Percentiles rank a stretch among this genome's conserved stretches.
phyloP scores from a whole-genome alignment of 345 rosid genomes.

The Odontarrhena argentea region DNA sequence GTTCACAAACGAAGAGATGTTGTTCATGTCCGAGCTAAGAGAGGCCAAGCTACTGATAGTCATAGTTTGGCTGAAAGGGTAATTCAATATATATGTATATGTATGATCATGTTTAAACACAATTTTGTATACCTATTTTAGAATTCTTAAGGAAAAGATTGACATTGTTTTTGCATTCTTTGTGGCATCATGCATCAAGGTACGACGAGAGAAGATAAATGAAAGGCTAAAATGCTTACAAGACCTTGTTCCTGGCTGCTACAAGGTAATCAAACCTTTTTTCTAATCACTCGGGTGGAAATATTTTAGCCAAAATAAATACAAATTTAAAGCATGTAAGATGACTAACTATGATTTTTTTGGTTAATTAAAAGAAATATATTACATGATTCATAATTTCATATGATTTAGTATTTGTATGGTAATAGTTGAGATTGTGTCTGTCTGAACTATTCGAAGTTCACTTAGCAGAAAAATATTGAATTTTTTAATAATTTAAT shows the following conservation, averaged over 20 bases:
- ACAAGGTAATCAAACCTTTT: slow-evolving; percentile 46
- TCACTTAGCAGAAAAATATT: too few relatives aligned
- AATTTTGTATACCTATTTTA: too few relatives aligned
- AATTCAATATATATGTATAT: slow-evolving; percentile 9
- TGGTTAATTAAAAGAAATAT: too few relatives aligned
- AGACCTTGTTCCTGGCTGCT: slow-evolving; percentile 72
- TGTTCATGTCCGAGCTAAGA: slow-evolving; percentile 67
- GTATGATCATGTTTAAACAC: not conserved
- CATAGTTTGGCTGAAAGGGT: slow-evolving; percentile 39
- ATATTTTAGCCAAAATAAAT: too few relatives aligned
- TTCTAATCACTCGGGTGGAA: too few relatives aligned
- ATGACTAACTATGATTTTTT: too few relatives aligned
- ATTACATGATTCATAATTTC: too few relatives aligned
- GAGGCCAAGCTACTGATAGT: slow-evolving; percentile 81
- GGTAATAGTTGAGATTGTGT: too few relatives aligned
- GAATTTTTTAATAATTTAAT: not conserved
- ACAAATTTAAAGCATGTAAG: too few relatives aligned
- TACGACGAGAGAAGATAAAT: slow-evolving; percentile 70
- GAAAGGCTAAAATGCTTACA: slow-evolving; percentile 66
- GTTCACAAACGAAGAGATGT: slow-evolving; percentile 49
- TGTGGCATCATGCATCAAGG: slow-evolving; percentile 33
- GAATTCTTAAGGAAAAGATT: not conserved
- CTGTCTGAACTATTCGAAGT: too few relatives aligned
- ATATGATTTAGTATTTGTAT: too few relatives aligned
- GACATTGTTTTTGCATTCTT: slow-evolving; percentile 1